Percentiles rank a stretch among this genome's conserved stretches.
These are phyloP conservation scores for Eleusine coracana DNA, from an alignment of 176 grass and related monocot genomes.

Conservation along the genomic window DNA sequence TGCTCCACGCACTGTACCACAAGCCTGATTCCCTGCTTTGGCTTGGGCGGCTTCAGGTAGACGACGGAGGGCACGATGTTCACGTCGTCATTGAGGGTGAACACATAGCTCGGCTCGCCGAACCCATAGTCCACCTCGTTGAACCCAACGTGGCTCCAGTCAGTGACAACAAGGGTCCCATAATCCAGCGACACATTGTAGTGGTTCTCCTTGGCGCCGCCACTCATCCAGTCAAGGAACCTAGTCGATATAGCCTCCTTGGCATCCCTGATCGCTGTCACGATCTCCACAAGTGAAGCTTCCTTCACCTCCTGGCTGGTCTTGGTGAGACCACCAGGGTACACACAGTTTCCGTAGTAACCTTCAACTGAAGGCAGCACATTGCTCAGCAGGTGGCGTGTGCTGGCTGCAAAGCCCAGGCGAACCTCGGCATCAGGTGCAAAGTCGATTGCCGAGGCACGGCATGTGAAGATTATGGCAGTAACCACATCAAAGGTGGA, in stretches of 20 bases:
- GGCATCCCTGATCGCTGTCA: slow-evolving; percentile 55
- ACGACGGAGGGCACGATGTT: slow-evolving; percentile 52
- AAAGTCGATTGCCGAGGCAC: slow-evolving; percentile 51
- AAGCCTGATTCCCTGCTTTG: slow-evolving; percentile 71
- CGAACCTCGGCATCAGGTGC: slow-evolving; percentile 37
- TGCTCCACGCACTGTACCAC: slow-evolving; percentile 67
- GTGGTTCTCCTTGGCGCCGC: slow-evolving; percentile 41
- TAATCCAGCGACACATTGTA: slow-evolving; percentile 66
- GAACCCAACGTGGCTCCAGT: slow-evolving; percentile 79
- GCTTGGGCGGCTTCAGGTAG: slow-evolving; percentile 67
- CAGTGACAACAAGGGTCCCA: slow-evolving; percentile 63
- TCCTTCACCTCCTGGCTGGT: slow-evolving; percentile 49
- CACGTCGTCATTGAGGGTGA: slow-evolving; percentile 64
- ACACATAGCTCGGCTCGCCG: slow-evolving; percentile 58
- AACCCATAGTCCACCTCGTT: slow-evolving; percentile 73
- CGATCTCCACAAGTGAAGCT: slow-evolving; percentile 35
- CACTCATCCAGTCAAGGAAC: slow-evolving; percentile 65
- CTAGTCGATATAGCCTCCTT: slow-evolving; percentile 46
- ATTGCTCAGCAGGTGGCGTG: slow-evolving; percentile 61
- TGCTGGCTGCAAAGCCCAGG: slow-evolving; percentile 56
- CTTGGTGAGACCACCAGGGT: slow-evolving; percentile 48
- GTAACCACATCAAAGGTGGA: slow-evolving; percentile 80
- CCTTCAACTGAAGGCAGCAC: slow-evolving; percentile 56
- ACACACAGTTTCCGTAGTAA: slow-evolving; percentile 80
- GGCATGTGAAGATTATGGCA: slow-evolving; percentile 63